Evolutionary conservation across 1,284 basidiomycete genomes (phyloP), one percentile per base, ranked within the genome.

Genomic region (Cryptococcus jaspeensis): DNA sequence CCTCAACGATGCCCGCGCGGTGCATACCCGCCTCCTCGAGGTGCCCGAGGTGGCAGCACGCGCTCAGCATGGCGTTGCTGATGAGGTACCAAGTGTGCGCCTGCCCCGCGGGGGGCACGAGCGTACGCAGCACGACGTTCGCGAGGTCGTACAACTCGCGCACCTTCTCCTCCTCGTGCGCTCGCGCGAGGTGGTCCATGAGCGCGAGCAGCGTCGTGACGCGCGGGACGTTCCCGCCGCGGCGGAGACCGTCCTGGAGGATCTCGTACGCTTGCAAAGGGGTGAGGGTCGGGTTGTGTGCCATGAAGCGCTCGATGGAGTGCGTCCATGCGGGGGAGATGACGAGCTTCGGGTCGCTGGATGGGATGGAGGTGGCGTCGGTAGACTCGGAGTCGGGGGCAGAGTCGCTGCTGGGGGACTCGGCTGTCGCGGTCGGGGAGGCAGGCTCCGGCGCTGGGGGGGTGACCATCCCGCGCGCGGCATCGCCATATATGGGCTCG

Each of bases 61-160:
- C 90, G 55, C 90, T 84, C 59, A 96, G 82, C 92, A 96, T 96
- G 58, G 83, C 81, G 75, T 94, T 87, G 76, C 97, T 93, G 51
- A 96, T 78, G 35, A 79, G 70, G 72, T 86, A 83, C 93, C 93
- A 96, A 3, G 82, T 81, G 15, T 80, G 56, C 16, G 74, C 57
- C 59, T 80, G 80, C 55, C 71, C 73, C 1, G 65, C 56, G 8
- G 67, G 62, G 28, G 72, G 63, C 39, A 63, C 56, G 56, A 50
- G 67, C 22, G 70, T 72, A 4, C 79, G 75, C 15, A 91, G 75
- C 5, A 86, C 80, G 16, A 75, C 76, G 73, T 93, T 90, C 2
- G 86, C 85, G 22, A 84, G 80, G n/a, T 80, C 77, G 75, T 95
- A 95, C 16, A 88, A 75, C 51, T 84, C 80, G 28, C 81, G 80